Evolutionary conservation across 176 grass and related monocot genomes (phyloP).

Genomic region (Tillandsia leiboldiana): DNA sequence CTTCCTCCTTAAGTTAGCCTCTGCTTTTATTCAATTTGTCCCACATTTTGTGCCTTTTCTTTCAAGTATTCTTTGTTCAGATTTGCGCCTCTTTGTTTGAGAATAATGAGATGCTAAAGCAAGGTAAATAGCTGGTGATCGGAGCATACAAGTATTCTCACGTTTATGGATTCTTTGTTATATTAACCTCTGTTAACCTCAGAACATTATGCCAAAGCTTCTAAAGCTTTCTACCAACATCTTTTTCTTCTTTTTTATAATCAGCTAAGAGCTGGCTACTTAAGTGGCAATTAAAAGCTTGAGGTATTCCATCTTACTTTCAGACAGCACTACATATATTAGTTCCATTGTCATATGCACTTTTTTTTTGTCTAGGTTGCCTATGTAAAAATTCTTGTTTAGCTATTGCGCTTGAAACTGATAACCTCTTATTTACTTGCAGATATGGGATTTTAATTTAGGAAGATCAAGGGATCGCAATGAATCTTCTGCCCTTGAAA

Average conservation of each 20-base stretch:
- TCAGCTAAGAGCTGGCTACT: neutral
- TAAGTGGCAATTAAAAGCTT: neutral
- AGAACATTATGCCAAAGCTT: neutral
- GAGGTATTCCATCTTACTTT: neutral
- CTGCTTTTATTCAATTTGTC: no score
- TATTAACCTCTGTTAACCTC: no score
- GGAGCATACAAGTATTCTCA: no score
- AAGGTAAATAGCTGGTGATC: no score
- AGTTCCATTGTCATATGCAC: neutral
- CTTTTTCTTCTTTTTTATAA: neutral
- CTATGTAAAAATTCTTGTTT: neutral
- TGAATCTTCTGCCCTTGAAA: slow-evolving; percentile 42
- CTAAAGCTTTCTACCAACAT: neutral
- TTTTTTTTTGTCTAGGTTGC: neutral
- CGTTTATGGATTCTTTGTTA: no score
- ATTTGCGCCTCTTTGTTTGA: no score
- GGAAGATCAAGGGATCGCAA: slow-evolving; percentile 50
- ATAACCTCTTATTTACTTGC: slow-evolving; percentile 17
- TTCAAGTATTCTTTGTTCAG: no score
- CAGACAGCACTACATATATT: no score
- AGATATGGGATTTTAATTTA: slow-evolving; percentile 86
- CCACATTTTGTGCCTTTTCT: no score
- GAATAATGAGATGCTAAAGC: no score
- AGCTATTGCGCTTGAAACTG: slow-evolving; percentile 4
- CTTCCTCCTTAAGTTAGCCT: no score